A percentile compares a stretch with the other conserved stretches of the same genome.
Evolutionary conservation across 805 yeast genomes (phyloP).

Genomic region (Myxozyma udenii): DNA sequence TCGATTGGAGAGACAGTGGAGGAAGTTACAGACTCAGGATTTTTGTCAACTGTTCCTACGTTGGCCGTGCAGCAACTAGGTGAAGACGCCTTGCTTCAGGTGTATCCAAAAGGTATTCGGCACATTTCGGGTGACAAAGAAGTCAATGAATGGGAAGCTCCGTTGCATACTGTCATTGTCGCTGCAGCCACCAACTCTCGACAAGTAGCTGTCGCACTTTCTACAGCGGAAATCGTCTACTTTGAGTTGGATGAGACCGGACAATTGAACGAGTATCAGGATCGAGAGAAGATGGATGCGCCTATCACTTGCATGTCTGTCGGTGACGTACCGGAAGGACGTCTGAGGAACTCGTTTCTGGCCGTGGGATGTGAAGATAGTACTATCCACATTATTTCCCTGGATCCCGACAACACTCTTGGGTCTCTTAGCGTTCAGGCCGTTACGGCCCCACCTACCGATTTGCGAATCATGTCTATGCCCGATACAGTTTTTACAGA

Average conservation of each 20-base stretch:
- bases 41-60: constrained; percentile 58
- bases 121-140: constrained; percentile 46
- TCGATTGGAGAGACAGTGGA: constrained; percentile 78
- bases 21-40: constrained; percentile 64
- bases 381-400: constrained; percentile 64
- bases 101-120: constrained; percentile 66
- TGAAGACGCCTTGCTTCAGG: constrained; percentile 58
- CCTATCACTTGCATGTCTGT: constrained; percentile 47
- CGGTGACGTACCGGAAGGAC: constrained; percentile 51
- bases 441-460: constrained; percentile 51
- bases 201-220: constrained; percentile 69
- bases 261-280: constrained; percentile 66
- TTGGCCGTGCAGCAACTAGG: constrained; percentile 71
- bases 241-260: constrained; percentile 66
- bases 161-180: constrained; percentile 65
- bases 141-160: constrained; percentile 74
- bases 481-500: constrained; percentile 23
- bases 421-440: constrained; percentile 64
- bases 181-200: constrained; percentile 60
- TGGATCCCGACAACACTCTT: constrained; percentile 57
- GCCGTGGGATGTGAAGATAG: constrained; percentile 70
- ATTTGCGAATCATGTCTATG: constrained; percentile 41
- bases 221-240: constrained; percentile 72
- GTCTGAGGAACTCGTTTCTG: constrained; percentile 53
- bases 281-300: constrained; percentile 52